These are phyloP conservation scores for Epichloe gansuensis DNA, from an alignment of 2,329 filamentous ascomycete genomes.

Conservation along the genomic window DNA sequence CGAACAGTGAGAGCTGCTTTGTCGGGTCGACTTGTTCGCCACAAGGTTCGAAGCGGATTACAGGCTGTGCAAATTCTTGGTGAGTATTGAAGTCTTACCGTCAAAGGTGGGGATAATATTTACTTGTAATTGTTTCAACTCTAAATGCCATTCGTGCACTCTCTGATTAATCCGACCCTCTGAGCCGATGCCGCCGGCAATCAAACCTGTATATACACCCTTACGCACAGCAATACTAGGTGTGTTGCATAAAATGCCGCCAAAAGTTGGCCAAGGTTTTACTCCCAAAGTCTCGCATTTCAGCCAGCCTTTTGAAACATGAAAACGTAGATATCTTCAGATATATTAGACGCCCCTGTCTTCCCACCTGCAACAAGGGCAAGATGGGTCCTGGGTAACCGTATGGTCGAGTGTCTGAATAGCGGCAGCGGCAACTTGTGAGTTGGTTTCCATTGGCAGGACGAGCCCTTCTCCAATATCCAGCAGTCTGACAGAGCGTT, in stretches of 20 bases:
- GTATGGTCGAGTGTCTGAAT: constrained; percentile 61
- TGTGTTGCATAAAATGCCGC: constrained; percentile 26
- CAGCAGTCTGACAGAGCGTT: constrained; percentile 62
- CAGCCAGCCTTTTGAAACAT: constrained; percentile 34
- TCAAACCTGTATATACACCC: constrained; percentile 40
- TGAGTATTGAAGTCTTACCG: not conserved
- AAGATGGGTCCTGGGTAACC: constrained; percentile 33
- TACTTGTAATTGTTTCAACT: not conserved
- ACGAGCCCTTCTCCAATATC: constrained; percentile 45
- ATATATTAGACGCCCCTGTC: constrained; percentile 32
- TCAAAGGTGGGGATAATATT: not conserved
- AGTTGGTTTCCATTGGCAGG: constrained; percentile 47
- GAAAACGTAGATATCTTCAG: constrained; percentile 40
- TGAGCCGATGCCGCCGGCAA: constrained; percentile 59
- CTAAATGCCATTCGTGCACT: constrained; percentile 48
- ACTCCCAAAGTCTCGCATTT: constrained; percentile 26
- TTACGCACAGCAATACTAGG: constrained; percentile 11
- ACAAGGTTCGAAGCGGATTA: constrained; percentile 14
- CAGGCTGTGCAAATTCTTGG: constrained; percentile 10
- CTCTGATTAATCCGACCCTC: constrained; percentile 52
- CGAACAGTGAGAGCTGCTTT: constrained; percentile 18
- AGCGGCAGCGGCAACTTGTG: constrained; percentile 57
- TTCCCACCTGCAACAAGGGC: constrained; percentile 54
- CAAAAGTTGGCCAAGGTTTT: constrained; percentile 29
- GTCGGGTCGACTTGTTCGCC: not conserved